Evolutionary conservation across 2,329 filamentous ascomycete genomes (phyloP), one percentile per base, ranked within the genome.

Genomic region (Aureobasidium mangrovei): DNA sequence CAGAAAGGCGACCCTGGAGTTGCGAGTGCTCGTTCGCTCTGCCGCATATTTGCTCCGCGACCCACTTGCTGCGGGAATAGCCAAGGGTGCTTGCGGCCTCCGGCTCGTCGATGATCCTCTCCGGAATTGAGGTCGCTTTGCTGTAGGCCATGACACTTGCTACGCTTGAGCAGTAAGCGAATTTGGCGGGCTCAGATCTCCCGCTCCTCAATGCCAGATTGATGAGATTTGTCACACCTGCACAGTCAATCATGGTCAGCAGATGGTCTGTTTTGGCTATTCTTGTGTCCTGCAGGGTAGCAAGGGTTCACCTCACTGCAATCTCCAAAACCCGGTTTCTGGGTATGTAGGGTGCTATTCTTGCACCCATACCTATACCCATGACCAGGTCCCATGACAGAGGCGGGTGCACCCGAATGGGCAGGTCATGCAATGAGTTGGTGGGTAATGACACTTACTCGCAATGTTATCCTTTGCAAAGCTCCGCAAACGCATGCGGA

Each of bases 41-140:
- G 0, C 69, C 60, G 58, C 77, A 81, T 7, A 81, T 74, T 18
- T 69, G 69, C 66, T 83, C 80, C 1, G 78, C 79, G 1, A 81
- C 77, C 78, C 79, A 81, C 65, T 80, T 77, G 1, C 77, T 81
- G 29, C 72, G 72, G 1, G 77, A 74, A 59, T 83, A 83, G 4
- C 80, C 80, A 4, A 80, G 67, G 0, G 70, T 62, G 1, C 74
- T 73, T 1, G 77, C 73, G 35, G 73, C 66, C 3, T 63, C 60
- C 1, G 77, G 73, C 28, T 74, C 62, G 1, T 60, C 51, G 1
- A 74, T 68, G 2, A 75, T 61, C 3, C 47, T 47, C 60, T 81
- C 77, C 1, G 67, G 64, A 28, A 79, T 71, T 2, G 57, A 60
- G 7, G 57, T 36, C n/a, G 48, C 32, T 47, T 49, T n/a, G 27